A percentile compares a stretch with the other conserved stretches of the same genome.
Evolutionary conservation across 805 yeast genomes (phyloP).

Genomic region (Kodamaea hsintzibuensis): DNA sequence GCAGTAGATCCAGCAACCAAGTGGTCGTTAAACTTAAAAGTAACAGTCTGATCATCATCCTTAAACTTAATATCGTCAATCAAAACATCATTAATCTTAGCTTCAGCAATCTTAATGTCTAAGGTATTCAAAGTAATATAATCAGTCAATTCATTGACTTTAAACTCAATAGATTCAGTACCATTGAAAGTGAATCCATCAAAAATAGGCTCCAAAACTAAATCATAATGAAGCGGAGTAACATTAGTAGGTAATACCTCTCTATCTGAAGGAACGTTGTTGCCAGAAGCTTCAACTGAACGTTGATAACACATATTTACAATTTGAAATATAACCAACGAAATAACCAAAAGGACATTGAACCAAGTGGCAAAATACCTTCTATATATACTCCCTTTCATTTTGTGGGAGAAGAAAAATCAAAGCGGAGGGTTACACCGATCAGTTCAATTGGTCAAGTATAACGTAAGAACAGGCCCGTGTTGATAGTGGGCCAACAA

Average conservation of each 20-base stretch:
- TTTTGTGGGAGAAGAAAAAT: neutral
- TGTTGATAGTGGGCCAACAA: neutral
- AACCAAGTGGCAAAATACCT: neutral
- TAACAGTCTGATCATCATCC: constrained; percentile 40
- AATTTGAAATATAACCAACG: neutral
- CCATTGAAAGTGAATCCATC: constrained; percentile 62
- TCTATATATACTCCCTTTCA: neutral
- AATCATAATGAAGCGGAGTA: constrained; percentile 41
- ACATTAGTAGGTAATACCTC: constrained; percentile 46
- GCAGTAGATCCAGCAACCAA: constrained; percentile 40
- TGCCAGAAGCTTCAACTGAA: constrained; percentile 1
- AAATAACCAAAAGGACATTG: neutral
- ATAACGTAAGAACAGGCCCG: neutral
- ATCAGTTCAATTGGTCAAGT: neutral
- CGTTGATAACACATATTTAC: constrained; percentile 8
- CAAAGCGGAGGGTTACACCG: neutral
- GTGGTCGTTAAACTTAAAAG: constrained; percentile 40
- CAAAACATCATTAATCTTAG: constrained; percentile 33
- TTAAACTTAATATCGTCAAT: constrained; percentile 26
- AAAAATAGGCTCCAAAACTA: constrained; percentile 46
- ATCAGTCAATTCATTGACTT: constrained; percentile 49
- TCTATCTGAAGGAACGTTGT: constrained; percentile 19
- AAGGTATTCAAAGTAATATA: constrained; percentile 57
- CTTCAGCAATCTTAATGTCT: constrained; percentile 63
- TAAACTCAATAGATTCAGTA: constrained; percentile 52